Percentiles rank a stretch among this genome's conserved stretches.
Evolutionary conservation across 306 rosid genomes (phyloP).

Genomic region (Sicyos edulis): DNA sequence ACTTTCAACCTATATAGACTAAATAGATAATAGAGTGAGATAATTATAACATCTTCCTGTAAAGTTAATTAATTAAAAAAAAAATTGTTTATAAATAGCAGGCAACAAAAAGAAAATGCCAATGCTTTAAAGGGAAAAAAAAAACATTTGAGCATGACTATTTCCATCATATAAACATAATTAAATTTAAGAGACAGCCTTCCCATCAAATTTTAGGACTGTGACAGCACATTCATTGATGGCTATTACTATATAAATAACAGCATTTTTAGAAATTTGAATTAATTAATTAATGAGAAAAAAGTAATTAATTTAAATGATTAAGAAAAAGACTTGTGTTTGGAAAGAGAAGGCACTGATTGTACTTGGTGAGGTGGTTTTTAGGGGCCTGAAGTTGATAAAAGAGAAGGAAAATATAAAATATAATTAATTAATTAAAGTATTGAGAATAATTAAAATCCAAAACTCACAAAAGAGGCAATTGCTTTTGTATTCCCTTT

Average conservation of each 20-base stretch:
- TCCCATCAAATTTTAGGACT: background rate
- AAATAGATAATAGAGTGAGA: background rate
- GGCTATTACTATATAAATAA: background rate
- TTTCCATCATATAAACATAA: slow-evolving; percentile 8
- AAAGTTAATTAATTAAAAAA: background rate
- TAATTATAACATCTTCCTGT: background rate
- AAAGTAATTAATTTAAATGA: background rate
- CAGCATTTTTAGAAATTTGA: background rate
- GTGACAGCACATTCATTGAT: slow-evolving; percentile 17
- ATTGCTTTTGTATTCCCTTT: slow-evolving; percentile 13
- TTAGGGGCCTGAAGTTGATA: background rate
- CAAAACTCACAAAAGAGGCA: background rate
- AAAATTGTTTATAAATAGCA: background rate
- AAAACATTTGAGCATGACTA: slow-evolving; percentile 9
- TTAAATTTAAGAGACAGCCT: slow-evolving; percentile 9
- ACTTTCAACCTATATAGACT: background rate
- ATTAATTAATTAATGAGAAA: slow-evolving; percentile 4
- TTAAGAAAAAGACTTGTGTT: background rate
- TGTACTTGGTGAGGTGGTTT: slow-evolving; percentile 1
- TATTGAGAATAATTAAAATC: background rate
- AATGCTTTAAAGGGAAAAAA: background rate
- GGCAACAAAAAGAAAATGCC: background rate
- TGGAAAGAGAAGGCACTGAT: background rate
- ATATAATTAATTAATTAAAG: background rate
- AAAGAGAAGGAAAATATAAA: background rate